Evolutionary conservation across 2,329 filamentous ascomycete genomes (phyloP), one percentile per base, ranked within the genome.

Genomic region (Gremmenia infestans): DNA sequence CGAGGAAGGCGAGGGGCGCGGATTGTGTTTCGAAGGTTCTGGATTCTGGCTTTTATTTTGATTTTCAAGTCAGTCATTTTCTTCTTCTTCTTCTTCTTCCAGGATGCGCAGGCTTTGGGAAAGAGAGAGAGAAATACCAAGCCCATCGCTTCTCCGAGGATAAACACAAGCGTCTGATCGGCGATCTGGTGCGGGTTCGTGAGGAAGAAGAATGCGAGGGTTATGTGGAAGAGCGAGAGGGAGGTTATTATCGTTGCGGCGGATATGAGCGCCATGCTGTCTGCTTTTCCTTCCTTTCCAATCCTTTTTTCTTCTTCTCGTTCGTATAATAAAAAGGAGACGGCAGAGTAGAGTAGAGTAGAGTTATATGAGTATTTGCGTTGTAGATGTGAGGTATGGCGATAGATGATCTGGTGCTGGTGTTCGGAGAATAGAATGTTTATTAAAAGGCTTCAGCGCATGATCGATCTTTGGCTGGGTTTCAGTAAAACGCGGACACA

Each of bases 171-270:
- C 52, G 87, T 85, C 67, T 95, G 90, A 68, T 93, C 87, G 49
- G 88, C 84, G 65, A 97, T 79, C 45, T 81, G 78, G 59, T 76
- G 74, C 5, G 92, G 92, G 56, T 80, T 85, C 43, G 83, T 87
- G 66, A 95, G 79, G 74, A 97, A 87, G 76, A 94, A 90, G 73
- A 87, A 91, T 66, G 86, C 91, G 49, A 94, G 77, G 5, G 89
- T 89, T 62, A 96, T 73, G 74, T 96, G 89, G 76, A 94, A 91
- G 70, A 96, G 81, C 64, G 88, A 88, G 64, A 96, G 76, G 52
- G 85, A 86, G 65, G 89, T 87, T 65, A 97, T 87, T 71, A 96
- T 86, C 8, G 87, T 89, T 68, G 82, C 87, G 58, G 86, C 85
- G 2, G 89, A 91, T 67, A 97, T 81, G 71, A 95, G 78, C 35